Conservation (phyloP, 176 grass and related monocot species). For the Oryza officinalis region DNA sequence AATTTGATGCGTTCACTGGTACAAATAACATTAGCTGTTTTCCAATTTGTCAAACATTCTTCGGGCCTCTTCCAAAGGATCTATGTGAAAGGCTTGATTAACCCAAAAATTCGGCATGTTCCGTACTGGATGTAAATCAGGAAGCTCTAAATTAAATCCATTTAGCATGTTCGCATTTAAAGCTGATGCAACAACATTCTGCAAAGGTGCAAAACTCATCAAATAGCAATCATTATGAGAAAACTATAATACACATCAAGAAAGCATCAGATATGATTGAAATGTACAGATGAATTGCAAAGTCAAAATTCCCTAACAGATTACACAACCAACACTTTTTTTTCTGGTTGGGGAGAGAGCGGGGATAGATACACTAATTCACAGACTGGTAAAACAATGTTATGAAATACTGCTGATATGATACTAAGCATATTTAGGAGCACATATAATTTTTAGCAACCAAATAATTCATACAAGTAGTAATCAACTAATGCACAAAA, state of each 20-base stretch:
- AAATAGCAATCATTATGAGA: background rate
- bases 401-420: background rate
- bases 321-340: background rate
- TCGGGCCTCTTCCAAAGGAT: conserved; percentile 73
- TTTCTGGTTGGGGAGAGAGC: no score
- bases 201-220: conserved; percentile 44
- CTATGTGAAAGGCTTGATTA: conserved; percentile 56
- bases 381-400: conserved; percentile 5
- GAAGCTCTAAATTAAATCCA: conserved; percentile 38
- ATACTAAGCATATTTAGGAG: background rate
- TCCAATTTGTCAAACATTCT: conserved; percentile 48
- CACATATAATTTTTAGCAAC: background rate
- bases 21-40: conserved; percentile 32
- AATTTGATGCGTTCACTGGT: background rate
- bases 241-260: background rate
- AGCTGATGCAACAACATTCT: conserved; percentile 56
- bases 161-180: conserved; percentile 43
- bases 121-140: conserved; percentile 33
- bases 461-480: background rate
- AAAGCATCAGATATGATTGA: background rate
- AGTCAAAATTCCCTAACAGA: background rate
- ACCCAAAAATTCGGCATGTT: conserved; percentile 66
- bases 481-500: conserved; percentile 26
- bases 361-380: background rate
- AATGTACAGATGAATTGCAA: background rate